Base-by-base conservation (phyloP, 169 alveolate genomes). In the Plasmodium relictum region DNA sequence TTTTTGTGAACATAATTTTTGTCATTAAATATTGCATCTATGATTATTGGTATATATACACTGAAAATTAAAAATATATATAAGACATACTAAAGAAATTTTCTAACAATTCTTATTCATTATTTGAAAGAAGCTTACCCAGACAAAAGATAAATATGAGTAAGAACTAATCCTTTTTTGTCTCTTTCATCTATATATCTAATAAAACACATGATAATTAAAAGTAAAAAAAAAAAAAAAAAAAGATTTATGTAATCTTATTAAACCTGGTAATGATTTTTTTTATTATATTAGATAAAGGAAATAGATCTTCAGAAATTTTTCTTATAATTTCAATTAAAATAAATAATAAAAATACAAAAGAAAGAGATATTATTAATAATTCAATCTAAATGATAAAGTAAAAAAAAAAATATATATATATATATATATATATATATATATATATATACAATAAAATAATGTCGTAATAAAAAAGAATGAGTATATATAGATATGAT, bases 121-220 rank as follows among this genome's bases (percentile, higher is more conserved):
- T 31, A 31, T 31, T 31, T 3, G 3, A 31, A 31, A 31, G 3
- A 31, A 31, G 1, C 3, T 8, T 74, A 74, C 88, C 88, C 88
- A 18, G 88, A 73, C 39, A 74, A 74, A 63, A 74, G 88, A 41
- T 74, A 74, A 44, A 74, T 62, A 42, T 74, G 88, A 6, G 88
- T 74, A n/a, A 74, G 31, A 22, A 74, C 59, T 3, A 74, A 16
- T 42, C 88, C 88, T 22, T 22, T 48, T 37, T 42, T 45, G 37
- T 74, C 88, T 39, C 88, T 14, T 8, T 74, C 88, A 66, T 74
- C 88, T 24, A 45, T 74, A 26, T 61, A 74, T 4, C 88, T 74
- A 69, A 48, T 4, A 8, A 26, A 26, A 74, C 37, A 7, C 18
- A 3, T 8, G 14, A 22, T 26, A 4, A 31, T 56, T 52, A 31